Evolutionary conservation across 805 yeast species (phyloP), one percentile per base, ranked within the genome.

Genomic region (Yamadazyma sp.): DNA sequence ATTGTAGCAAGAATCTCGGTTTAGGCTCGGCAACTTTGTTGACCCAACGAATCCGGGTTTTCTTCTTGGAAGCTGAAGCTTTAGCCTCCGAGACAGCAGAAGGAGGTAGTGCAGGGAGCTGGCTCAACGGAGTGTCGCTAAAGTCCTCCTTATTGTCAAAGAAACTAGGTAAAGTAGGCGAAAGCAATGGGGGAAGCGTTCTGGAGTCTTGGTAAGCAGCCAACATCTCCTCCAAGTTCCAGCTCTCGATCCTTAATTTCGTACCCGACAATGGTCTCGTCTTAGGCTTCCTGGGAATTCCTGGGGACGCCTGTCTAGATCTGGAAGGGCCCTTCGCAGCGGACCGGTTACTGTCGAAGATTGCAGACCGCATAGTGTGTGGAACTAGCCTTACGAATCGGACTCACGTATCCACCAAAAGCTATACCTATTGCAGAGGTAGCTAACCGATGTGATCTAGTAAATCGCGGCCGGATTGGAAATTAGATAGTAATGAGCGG

Each of bases 211-310:
- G 52, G 46, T 65, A 68, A 18, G 61, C 50, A 22, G 49, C 16
- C 20, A 67, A 39, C 55, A 68, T 52, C 14, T 67, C 72, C 32
- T 68, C 71, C 33, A 68, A 44, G 41, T 64, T 65, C 73, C 73
- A 64, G 5, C 54, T 32, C 6, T 46, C 13, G 10, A 11, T 22
- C 3, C 11, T 11, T 12, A 19, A 19, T 6, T 12, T 19, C 6
- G 33, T 8, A 19, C 20, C 17, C 8, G 20, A 23, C 22, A 19
- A 38, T 20, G 35, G 37, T 7, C 29, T 29, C 35, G 28, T 24
- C 10, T 27, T 23, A 4, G 39, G 40, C 14, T 28, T 35, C 14
- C 12, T 22, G 16, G 33, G 19, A 13, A 26, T 3, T 13, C 31
- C 28, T n/a, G 40, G 32, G 20, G 42, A 30, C 9, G n/a, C 34